These are phyloP conservation scores for Debaryomyces coudertii DNA, from an alignment of 1,139 yeast genomes.

Conservation along the genomic window DNA sequence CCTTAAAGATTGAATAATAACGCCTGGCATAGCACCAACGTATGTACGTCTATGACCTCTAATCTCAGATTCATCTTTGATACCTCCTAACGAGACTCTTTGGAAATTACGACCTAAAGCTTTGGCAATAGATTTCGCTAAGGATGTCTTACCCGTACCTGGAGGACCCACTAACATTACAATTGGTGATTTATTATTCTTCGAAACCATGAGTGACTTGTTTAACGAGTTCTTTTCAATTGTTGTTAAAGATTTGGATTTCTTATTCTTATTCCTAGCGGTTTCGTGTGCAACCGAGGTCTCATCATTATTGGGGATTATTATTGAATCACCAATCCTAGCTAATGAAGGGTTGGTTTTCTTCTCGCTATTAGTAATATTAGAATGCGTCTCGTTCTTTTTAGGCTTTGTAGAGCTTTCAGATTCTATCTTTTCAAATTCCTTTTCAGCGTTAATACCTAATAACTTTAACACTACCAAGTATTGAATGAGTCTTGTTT, in stretches of 20 bases:
- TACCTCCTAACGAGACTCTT: constrained; percentile 84
- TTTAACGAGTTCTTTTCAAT: constrained; percentile 15
- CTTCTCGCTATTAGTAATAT: background rate
- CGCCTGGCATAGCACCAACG: constrained; percentile 94
- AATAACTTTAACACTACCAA: constrained; percentile 75
- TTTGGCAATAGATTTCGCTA: constrained; percentile 85
- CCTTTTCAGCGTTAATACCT: constrained; percentile 41
- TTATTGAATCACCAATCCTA: constrained; percentile 25
- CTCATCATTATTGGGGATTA: constrained; percentile 44
- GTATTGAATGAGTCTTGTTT: constrained; percentile 79
- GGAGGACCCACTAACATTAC: constrained; percentile 91
- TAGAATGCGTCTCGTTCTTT: constrained; percentile 7
- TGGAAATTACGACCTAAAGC: constrained; percentile 80
- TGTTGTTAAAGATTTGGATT: constrained; percentile 20
- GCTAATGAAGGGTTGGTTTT: background rate
- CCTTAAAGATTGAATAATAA: constrained; percentile 75
- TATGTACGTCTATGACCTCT: constrained; percentile 93
- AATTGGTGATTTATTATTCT: constrained; percentile 65
- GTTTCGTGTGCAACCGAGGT: constrained; percentile 30
- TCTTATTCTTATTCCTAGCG: constrained; percentile 31
- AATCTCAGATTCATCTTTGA: constrained; percentile 87
- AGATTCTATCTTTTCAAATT: constrained; percentile 20
- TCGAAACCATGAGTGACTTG: constrained; percentile 33
- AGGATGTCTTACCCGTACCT: constrained; percentile 91
- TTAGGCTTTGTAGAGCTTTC: constrained; percentile 14